phyloP scores from a whole-genome alignment of 805 yeast species.

The Lipomyces yamanashiensis region DNA sequence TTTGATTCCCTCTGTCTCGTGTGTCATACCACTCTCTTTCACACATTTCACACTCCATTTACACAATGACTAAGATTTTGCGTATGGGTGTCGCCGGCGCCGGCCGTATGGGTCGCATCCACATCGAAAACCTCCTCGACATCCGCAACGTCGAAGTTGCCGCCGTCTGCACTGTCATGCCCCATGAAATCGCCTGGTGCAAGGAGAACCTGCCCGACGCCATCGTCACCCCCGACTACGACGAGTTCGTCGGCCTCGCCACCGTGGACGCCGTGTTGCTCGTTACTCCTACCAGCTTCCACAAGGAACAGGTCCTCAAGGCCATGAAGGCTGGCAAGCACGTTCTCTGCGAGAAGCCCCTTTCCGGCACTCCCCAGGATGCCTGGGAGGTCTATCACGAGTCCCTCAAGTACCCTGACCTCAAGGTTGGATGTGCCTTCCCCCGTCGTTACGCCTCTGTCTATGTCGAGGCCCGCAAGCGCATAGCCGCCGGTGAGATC shows the following conservation, averaged over 20 bases:
- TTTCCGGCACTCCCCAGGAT: conserved; percentile 35
- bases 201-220: conserved; percentile 1
- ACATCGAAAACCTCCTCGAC: conserved; percentile 11
- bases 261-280: conserved; percentile 39
- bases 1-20: background rate
- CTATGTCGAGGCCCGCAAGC: conserved; percentile 32
- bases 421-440: conserved; percentile 36
- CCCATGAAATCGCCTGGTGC: conserved; percentile 14
- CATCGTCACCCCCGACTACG: conserved; percentile 1
- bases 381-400: conserved; percentile 34
- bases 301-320: conserved; percentile 37
- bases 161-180: conserved; percentile 13
- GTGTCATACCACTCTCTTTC: background rate
- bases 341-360: conserved; percentile 42
- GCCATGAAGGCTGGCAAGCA: conserved; percentile 41
- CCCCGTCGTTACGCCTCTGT: conserved; percentile 35
- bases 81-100: conserved; percentile 26
- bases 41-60: background rate
- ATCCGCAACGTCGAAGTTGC: conserved; percentile 1
- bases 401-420: conserved; percentile 29
- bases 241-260: conserved; percentile 2
- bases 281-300: conserved; percentile 39
- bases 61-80: conserved; percentile 5
- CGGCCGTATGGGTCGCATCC: conserved; percentile 21
- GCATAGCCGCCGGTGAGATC: conserved; percentile 33